phyloP scores from a whole-genome alignment of 2,329 filamentous ascomycete species.

The Dothideomycetes sp. region DNA sequence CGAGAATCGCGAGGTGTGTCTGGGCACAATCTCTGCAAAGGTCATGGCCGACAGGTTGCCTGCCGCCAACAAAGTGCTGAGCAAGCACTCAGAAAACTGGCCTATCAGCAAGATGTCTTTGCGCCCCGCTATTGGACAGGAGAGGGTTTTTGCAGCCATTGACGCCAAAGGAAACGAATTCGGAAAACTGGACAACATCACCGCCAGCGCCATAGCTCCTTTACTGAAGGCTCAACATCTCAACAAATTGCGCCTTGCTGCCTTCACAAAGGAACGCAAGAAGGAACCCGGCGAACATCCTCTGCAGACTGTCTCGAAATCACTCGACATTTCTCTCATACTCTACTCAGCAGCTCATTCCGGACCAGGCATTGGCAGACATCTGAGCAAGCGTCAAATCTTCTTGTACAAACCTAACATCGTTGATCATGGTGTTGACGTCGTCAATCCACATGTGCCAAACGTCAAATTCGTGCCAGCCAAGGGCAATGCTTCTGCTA shows the following conservation, averaged over 20 bases:
- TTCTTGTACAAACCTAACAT: conserved; percentile 55
- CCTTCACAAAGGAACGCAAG: conserved; percentile 59
- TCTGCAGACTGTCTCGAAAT: conserved; percentile 52
- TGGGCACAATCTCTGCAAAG: conserved; percentile 15
- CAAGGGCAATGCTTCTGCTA: background rate
- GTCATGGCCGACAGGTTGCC: conserved; percentile 16
- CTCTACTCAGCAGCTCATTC: conserved; percentile 67
- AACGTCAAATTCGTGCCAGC: conserved; percentile 25
- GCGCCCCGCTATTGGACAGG: conserved; percentile 35
- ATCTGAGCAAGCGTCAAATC: conserved; percentile 57
- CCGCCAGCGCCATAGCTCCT: conserved; percentile 58
- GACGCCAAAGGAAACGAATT: conserved; percentile 66
- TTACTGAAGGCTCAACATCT: conserved; percentile 57
- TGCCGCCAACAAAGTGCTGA: conserved; percentile 25
- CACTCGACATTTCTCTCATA: conserved; percentile 60
- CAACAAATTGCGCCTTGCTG: conserved; percentile 59
- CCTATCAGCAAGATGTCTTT: conserved; percentile 37
- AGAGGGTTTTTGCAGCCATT: conserved; percentile 54
- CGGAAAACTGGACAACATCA: conserved; percentile 62
- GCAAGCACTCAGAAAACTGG: conserved; percentile 51
- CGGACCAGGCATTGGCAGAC: conserved; percentile 56
- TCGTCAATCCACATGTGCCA: conserved; percentile 66
- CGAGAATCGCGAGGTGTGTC: conserved; percentile 14
- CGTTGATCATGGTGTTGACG: conserved; percentile 57
- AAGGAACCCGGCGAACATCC: conserved; percentile 55